Conservation (phyloP, 2,329 filamentous ascomycete species). For the Sporothrix schenckii region DNA sequence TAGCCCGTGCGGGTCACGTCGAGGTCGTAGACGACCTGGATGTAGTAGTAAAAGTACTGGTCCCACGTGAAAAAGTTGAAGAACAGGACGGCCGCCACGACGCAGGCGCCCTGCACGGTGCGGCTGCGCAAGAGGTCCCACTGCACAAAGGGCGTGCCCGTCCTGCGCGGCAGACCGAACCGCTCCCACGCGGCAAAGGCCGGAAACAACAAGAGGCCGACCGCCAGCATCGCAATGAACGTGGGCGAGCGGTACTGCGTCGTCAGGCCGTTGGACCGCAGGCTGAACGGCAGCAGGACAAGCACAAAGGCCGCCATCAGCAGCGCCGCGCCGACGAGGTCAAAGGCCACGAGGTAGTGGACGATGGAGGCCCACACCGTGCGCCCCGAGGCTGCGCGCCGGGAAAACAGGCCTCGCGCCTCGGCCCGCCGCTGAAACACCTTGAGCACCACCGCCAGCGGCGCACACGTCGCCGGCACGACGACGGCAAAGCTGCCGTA, state of each 20-base stretch:
- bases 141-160: conserved; percentile 46
- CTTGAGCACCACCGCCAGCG: conserved; percentile 60
- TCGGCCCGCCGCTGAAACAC: conserved; percentile 64
- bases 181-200: conserved; percentile 47
- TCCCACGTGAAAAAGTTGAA: conserved; percentile 39
- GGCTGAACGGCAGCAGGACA: conserved; percentile 68
- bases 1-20: conserved; percentile 36
- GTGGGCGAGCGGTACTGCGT: conserved; percentile 47
- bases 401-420: conserved; percentile 53
- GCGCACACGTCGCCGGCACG: conserved; percentile 60
- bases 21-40: conserved; percentile 38
- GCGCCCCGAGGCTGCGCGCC: conserved; percentile 47
- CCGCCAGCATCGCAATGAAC: conserved; percentile 49
- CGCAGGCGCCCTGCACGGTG: conserved; percentile 48
- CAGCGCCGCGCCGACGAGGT: conserved; percentile 65
- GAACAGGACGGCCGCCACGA: conserved; percentile 32
- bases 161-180: conserved; percentile 38
- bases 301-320: conserved; percentile 63
- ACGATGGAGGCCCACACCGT: conserved; percentile 51
- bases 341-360: conserved; percentile 64
- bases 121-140: conserved; percentile 52
- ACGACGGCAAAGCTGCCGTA: conserved; percentile 69
- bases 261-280: conserved; percentile 51
- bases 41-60: conserved; percentile 38
- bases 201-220: conserved; percentile 46